phyloP scores from a whole-genome alignment of 2,329 filamentous ascomycete genomes.

The Aspergillus eucalypticola region DNA sequence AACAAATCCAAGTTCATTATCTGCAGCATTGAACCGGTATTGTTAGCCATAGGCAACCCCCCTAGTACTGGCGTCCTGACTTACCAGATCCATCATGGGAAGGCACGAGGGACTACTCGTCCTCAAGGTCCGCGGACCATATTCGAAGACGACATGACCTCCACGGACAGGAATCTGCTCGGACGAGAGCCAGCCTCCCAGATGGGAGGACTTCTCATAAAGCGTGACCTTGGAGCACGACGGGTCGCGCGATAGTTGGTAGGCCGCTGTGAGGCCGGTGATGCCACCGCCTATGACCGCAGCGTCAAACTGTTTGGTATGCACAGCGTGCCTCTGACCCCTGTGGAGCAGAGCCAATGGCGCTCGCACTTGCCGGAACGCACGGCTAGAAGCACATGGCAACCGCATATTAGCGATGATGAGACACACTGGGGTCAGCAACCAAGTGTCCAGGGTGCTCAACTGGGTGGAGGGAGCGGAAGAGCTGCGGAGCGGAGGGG shows the following conservation, averaged over 20 bases:
- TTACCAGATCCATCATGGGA: constrained; percentile 70
- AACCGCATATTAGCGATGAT: constrained; percentile 30
- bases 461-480: background rate
- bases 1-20: constrained; percentile 59
- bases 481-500: background rate
- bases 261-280: constrained; percentile 76
- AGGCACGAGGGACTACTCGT: constrained; percentile 59
- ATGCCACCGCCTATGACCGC: constrained; percentile 80
- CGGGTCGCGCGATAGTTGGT: constrained; percentile 71
- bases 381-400: constrained; percentile 25
- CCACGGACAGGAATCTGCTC: constrained; percentile 60
- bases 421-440: constrained; percentile 2
- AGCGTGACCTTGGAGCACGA: constrained; percentile 72
- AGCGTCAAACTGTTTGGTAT: constrained; percentile 45
- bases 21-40: constrained; percentile 40
- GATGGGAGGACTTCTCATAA: constrained; percentile 68
- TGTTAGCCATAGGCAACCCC: background rate
- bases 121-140: constrained; percentile 76
- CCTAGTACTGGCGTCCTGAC: constrained; percentile 22
- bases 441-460: background rate
- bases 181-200: constrained; percentile 85
- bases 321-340: constrained; percentile 24
- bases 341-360: constrained; percentile 20
- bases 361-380: constrained; percentile 21
- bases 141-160: constrained; percentile 72